These are phyloP conservation scores for Penicillium egyptiacum DNA, from an alignment of 495 filamentous ascomycete species.

Conservation along the genomic window DNA sequence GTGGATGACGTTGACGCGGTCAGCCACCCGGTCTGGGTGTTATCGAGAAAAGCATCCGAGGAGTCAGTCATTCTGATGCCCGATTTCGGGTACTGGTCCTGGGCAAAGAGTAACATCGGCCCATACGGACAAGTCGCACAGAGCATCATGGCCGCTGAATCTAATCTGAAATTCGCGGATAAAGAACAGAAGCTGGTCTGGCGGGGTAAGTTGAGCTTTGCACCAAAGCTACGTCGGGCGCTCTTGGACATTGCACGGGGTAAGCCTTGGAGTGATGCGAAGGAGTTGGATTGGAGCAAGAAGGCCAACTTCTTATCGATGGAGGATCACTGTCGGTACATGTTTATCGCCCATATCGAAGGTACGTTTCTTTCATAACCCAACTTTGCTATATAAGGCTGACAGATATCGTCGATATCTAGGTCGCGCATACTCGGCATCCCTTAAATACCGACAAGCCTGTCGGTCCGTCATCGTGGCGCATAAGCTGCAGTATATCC, in stretches of 20 bases:
- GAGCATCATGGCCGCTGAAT: no score
- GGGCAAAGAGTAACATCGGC: no score
- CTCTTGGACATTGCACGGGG: background rate
- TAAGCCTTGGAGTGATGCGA: background rate
- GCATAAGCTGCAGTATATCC: background rate
- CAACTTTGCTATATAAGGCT: background rate
- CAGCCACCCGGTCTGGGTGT: no score
- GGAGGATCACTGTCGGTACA: background rate
- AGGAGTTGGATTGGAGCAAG: background rate
- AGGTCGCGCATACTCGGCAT: background rate
- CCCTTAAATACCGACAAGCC: background rate
- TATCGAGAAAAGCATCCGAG: no score
- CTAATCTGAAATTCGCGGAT: background rate
- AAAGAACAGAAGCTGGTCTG: background rate
- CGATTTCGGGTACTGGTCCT: no score
- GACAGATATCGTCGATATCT: background rate
- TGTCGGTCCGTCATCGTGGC: background rate
- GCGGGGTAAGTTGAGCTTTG: background rate
- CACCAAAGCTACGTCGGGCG: background rate
- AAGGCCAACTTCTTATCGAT: background rate
- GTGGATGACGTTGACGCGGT: no score
- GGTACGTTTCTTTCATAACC: background rate
- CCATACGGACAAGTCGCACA: no score
- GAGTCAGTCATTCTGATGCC: no score
- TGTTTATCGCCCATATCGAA: background rate